These are phyloP conservation scores for Cafeteria roenbergensis DNA, from an alignment of 108 stramenopile genomes.

Conservation along the genomic window DNA sequence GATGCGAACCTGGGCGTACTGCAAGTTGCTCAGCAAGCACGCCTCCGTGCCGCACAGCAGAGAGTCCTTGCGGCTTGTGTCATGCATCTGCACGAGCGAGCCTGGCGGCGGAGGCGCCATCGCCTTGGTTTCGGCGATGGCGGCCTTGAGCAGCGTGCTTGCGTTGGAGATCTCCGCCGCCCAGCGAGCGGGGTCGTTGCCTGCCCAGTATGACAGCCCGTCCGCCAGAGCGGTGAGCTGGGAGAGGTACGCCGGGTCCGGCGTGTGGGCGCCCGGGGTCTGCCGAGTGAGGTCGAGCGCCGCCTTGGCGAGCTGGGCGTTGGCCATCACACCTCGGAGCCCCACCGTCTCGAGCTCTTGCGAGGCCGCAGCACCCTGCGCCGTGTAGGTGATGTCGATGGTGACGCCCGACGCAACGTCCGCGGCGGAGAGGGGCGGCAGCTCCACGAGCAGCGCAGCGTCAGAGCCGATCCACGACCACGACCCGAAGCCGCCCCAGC, in stretches of 20 bases:
- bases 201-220: background rate
- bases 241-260: background rate
- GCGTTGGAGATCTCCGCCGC: background rate
- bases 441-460: background rate
- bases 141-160: background rate
- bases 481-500: background rate
- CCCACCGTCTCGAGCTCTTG: background rate
- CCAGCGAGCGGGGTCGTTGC: background rate
- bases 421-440: background rate
- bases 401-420: background rate
- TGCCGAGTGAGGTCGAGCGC: background rate
- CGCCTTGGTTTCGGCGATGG: background rate
- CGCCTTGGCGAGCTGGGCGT: background rate
- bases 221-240: background rate
- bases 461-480: background rate
- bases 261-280: background rate
- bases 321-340: background rate
- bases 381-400: background rate
- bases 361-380: background rate
- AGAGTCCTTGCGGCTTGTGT: background rate
- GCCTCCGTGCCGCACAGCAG: background rate
- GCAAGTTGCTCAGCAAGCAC: background rate
- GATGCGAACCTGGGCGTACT: background rate
- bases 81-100: background rate
- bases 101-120: too few species aligned